Percentiles rank a stretch among this genome's conserved stretches.
phyloP scores from a whole-genome alignment of 306 rosid species.

The Vigna radiata region DNA sequence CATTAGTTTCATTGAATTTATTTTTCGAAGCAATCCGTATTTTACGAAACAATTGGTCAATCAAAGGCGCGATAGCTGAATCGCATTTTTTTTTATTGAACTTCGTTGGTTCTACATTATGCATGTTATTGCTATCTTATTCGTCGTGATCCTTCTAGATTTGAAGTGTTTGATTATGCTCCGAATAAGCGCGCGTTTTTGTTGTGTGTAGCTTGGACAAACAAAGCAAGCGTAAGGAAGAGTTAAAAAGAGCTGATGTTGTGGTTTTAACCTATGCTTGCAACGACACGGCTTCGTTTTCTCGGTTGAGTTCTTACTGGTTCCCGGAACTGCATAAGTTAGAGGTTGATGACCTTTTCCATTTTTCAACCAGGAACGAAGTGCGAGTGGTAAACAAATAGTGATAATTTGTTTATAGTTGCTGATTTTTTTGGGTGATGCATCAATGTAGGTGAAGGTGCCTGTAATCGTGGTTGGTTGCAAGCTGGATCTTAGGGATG shows the following conservation, averaged over 20 bases:
- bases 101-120: neutral
- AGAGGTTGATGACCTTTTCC: conserved; percentile 52
- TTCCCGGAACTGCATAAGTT: conserved; percentile 71
- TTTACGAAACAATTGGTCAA: neutral
- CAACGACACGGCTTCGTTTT: conserved; percentile 64
- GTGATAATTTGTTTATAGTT: neutral
- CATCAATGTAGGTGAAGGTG: conserved; percentile 47
- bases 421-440: neutral
- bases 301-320: conserved; percentile 74
- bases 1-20: neutral
- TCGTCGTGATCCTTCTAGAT: neutral
- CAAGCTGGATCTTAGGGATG: conserved; percentile 55
- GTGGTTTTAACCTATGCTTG: conserved; percentile 85
- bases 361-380: neutral
- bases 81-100: conserved; percentile 1
- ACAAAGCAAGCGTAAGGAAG: conserved; percentile 71
- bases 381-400: neutral
- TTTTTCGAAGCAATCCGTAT: neutral
- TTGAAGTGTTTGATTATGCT: neutral
- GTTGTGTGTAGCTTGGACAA: conserved; percentile 63
- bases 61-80: conserved; percentile 11
- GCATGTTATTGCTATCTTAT: neutral
- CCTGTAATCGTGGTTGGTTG: conserved; percentile 60
- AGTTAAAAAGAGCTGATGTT: conserved; percentile 81
- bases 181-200: neutral